A percentile compares a stretch with the other conserved stretches of the same genome.
Evolutionary conservation across 179 eudicot genomes (phyloP).

Genomic region (Gypsophila paniculata): DNA sequence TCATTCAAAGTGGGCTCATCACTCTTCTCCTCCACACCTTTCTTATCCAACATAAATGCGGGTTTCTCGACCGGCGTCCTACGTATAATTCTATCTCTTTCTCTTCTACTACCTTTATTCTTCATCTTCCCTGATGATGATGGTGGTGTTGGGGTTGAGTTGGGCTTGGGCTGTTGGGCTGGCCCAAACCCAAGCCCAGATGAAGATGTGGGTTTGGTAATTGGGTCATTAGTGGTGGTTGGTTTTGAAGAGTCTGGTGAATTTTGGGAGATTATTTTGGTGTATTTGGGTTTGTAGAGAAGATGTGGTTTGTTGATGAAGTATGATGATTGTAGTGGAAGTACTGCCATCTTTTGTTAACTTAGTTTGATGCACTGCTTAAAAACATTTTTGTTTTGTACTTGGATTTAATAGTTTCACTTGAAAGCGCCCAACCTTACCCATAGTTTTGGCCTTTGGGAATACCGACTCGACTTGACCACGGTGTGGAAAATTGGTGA

Average conservation of each 20-base stretch:
- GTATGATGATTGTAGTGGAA: slow-evolving; percentile 24
- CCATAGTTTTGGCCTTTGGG: no score
- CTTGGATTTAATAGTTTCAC: no score
- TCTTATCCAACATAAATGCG: slow-evolving; percentile 35
- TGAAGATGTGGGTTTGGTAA: slow-evolving; percentile 20
- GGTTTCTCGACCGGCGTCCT: slow-evolving; percentile 58
- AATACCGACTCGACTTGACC: no score
- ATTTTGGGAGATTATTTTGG: slow-evolving; percentile 14
- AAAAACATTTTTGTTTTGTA: no score
- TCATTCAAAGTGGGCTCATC: slow-evolving; percentile 44
- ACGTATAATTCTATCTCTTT: slow-evolving; percentile 44
- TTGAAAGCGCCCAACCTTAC: no score
- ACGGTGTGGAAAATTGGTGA: no score
- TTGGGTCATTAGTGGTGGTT: slow-evolving; percentile 17
- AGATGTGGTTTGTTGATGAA: slow-evolving; percentile 21
- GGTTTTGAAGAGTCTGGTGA: slow-evolving; percentile 26
- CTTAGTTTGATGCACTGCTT: no score
- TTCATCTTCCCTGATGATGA: slow-evolving; percentile 28
- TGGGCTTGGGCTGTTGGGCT: slow-evolving; percentile 17
- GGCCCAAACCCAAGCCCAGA: slow-evolving; percentile 36
- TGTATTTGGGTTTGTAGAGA: slow-evolving; percentile 21
- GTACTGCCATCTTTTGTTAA: slow-evolving; percentile 21
- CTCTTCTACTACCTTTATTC: slow-evolving; percentile 27
- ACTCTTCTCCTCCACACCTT: slow-evolving; percentile 27
- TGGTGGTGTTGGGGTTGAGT: slow-evolving; percentile 12